Percentiles rank a stretch among this genome's conserved stretches.
Evolutionary conservation across 768 basidiomycete species (phyloP).

Genomic region (Calocera viscosa): DNA sequence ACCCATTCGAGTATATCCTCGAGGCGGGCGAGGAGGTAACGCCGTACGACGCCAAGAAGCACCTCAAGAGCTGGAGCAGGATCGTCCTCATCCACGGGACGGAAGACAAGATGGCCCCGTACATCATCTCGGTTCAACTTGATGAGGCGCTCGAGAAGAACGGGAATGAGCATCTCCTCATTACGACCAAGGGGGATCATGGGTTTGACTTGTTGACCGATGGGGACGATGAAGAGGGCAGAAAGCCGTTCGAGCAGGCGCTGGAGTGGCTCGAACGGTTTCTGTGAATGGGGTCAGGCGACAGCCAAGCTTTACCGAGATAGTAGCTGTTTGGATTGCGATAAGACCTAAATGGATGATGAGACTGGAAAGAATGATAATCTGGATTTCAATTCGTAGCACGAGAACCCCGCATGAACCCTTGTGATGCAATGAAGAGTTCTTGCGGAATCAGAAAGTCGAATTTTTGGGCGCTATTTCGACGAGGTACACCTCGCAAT

Average conservation of each 20-base stretch:
- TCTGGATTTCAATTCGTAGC: background rate
- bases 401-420: background rate
- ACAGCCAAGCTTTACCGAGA: background rate
- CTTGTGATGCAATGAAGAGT: background rate
- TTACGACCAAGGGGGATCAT: background rate
- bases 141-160: background rate
- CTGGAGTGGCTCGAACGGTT: background rate
- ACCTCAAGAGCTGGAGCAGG: background rate
- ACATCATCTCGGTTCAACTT: background rate
- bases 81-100: conserved; percentile 6
- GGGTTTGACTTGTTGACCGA: background rate
- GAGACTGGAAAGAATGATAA: background rate
- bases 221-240: background rate
- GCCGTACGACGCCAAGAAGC: background rate
- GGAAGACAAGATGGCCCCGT: background rate
- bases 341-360: background rate
- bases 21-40: background rate
- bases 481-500: background rate
- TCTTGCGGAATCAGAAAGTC: background rate
- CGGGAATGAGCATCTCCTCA: background rate
- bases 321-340: background rate
- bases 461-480: conserved; percentile 8
- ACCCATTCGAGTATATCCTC: background rate
- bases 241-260: conserved; percentile 7
- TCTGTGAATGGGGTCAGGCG: background rate